Percentiles rank a stretch among this genome's conserved stretches.
These are phyloP conservation scores for Nakazawaea wickerhamii DNA, from an alignment of 805 yeast genomes.

Conservation along the genomic window DNA sequence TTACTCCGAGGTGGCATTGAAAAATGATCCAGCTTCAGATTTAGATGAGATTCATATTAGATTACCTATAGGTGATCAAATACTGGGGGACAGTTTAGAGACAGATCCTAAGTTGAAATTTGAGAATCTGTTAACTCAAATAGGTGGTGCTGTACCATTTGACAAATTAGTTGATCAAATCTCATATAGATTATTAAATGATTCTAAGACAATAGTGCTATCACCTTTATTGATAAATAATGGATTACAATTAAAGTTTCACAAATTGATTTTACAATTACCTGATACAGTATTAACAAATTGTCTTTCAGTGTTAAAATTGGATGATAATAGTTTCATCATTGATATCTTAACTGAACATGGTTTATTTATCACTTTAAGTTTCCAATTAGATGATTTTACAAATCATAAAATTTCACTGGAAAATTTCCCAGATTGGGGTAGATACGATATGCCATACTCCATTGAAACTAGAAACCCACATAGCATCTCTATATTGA, in stretches of 20 bases:
- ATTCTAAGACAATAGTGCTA: conserved; percentile 28
- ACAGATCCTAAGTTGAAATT: conserved; percentile 1
- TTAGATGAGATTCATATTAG: neutral
- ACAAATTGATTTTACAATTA: conserved; percentile 31
- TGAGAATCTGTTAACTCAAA: conserved; percentile 12
- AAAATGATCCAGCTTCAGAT: neutral
- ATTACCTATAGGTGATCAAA: neutral
- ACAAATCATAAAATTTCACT: conserved; percentile 12
- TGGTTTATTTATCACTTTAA: conserved; percentile 47
- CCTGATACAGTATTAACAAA: conserved; percentile 31
- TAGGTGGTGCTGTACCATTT: conserved; percentile 15
- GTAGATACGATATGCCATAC: conserved; percentile 63
- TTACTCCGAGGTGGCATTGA: conserved; percentile 5
- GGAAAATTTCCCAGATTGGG: conserved; percentile 48
- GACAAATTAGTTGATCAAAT: conserved; percentile 23
- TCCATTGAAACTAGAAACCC: conserved; percentile 56
- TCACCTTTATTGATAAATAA: conserved; percentile 36
- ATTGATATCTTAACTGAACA: conserved; percentile 49
- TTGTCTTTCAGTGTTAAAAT: conserved; percentile 29
- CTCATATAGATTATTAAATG: conserved; percentile 28
- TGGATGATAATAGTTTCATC: conserved; percentile 31
- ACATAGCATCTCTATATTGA: conserved; percentile 37
- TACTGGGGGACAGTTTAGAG: neutral
- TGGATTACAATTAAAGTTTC: conserved; percentile 28
- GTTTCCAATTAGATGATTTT: conserved; percentile 40